A percentile compares a stretch with the other conserved stretches of the same genome.
These are phyloP conservation scores for Trichophyton rubrum DNA, from an alignment of 2,329 filamentous ascomycete species.

Conservation along the genomic window DNA sequence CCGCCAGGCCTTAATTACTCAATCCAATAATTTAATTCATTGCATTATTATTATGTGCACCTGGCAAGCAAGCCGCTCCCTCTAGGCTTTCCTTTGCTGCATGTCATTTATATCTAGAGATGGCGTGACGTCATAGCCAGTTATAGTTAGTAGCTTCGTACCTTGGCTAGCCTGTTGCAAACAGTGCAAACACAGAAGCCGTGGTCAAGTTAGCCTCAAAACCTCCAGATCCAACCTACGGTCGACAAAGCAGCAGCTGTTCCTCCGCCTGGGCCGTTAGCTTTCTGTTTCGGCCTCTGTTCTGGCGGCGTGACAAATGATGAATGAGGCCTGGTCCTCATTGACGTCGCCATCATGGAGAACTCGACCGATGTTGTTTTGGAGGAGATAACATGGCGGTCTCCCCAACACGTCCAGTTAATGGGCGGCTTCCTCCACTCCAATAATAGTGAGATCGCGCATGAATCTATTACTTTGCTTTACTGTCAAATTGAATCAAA, in stretches of 20 bases:
- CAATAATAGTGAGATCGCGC: slow-evolving; percentile 29
- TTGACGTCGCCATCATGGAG: slow-evolving; percentile 7
- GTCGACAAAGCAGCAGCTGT: background rate
- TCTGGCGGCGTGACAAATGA: background rate
- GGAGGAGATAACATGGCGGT: slow-evolving; percentile 36
- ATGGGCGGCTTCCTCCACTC: slow-evolving; percentile 36
- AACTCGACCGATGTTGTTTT: slow-evolving; percentile 17
- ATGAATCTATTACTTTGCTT: background rate
- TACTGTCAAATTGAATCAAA: background rate
- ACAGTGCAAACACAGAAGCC: slow-evolving; percentile 7
- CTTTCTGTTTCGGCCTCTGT: background rate
- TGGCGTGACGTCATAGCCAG: slow-evolving; percentile 7
- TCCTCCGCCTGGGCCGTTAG: background rate
- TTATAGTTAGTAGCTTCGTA: too few relatives aligned
- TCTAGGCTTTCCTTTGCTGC: too few relatives aligned
- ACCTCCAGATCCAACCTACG: background rate
- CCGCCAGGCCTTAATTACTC: too few relatives aligned
- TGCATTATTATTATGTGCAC: too few relatives aligned
- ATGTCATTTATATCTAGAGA: background rate
- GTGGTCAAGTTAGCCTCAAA: background rate
- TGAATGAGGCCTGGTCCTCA: background rate
- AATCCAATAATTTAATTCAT: too few relatives aligned
- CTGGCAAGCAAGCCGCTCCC: too few relatives aligned
- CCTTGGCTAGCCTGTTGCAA: slow-evolving; percentile 2
- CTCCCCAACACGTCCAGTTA: slow-evolving; percentile 34